These are phyloP conservation scores for Davidsoniella virescens DNA, from an alignment of 2,329 filamentous ascomycete species.

Conservation along the genomic window DNA sequence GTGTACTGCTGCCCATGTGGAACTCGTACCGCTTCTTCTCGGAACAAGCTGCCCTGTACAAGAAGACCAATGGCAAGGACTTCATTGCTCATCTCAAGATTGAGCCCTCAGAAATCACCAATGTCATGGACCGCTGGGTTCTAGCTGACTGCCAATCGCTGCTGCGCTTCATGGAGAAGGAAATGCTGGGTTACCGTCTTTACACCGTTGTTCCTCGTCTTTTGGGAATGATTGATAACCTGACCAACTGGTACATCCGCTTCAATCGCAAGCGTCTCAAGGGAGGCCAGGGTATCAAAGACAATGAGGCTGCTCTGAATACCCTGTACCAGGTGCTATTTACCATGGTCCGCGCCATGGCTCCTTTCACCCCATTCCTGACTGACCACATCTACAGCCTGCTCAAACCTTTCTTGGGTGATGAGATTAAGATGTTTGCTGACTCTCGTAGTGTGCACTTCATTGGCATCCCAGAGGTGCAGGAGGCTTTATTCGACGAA, in stretches of 20 bases:
- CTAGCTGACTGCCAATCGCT: slow-evolving; percentile 82
- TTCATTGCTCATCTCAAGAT: slow-evolving; percentile 14
- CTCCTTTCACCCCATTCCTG: slow-evolving; percentile 80
- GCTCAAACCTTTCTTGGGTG: slow-evolving; percentile 58
- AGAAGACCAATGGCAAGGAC: slow-evolving; percentile 15
- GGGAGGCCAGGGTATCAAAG: slow-evolving; percentile 50
- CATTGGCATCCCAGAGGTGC: slow-evolving; percentile 63
- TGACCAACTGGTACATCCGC: slow-evolving; percentile 84
- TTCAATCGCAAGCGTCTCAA: slow-evolving; percentile 76
- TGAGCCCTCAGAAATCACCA: slow-evolving; percentile 13
- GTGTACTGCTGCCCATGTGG: slow-evolving; percentile 18
- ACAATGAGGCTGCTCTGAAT: slow-evolving; percentile 70
- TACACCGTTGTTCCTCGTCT: slow-evolving; percentile 75
- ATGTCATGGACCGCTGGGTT: slow-evolving; percentile 90
- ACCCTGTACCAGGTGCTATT: slow-evolving; percentile 80
- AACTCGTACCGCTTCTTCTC: slow-evolving; percentile 19
- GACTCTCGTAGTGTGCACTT: slow-evolving; percentile 76
- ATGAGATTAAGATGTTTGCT: slow-evolving; percentile 37
- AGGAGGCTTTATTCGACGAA: slow-evolving; percentile 65
- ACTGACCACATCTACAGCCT: slow-evolving; percentile 76
- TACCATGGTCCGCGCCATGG: slow-evolving; percentile 63
- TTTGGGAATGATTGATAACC: slow-evolving; percentile 64
- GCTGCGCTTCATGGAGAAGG: slow-evolving; percentile 77
- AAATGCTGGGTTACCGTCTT: slow-evolving; percentile 66
- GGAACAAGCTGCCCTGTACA: slow-evolving; percentile 16